phyloP scores from a whole-genome alignment of 176 grass and related monocot genomes.

The Triticum turgidum region DNA sequence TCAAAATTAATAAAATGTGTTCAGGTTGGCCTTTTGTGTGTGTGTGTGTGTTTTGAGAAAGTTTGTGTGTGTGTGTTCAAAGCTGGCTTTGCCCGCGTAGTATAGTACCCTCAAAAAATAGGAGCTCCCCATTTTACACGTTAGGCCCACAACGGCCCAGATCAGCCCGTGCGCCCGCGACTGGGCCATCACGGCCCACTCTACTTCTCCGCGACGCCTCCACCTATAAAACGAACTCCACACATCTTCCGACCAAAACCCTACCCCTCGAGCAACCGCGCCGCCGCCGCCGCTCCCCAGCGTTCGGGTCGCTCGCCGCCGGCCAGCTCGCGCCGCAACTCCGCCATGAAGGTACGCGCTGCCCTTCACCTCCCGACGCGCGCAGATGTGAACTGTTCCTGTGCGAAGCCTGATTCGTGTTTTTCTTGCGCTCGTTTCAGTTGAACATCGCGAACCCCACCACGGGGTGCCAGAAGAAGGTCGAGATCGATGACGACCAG shows the following conservation, averaged over 20 bases:
- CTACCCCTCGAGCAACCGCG: constrained; percentile 42
- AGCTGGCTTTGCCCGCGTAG: too few species aligned
- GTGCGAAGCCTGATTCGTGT: constrained; percentile 4
- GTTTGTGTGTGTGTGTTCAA: too few species aligned
- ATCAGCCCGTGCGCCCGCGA: neutral
- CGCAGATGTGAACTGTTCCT: neutral
- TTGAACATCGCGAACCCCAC: constrained; percentile 89
- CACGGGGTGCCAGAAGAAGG: constrained; percentile 98
- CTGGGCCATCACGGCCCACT: neutral
- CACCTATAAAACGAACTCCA: neutral
- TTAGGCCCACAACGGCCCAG: neutral
- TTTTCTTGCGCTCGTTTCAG: constrained; percentile 36
- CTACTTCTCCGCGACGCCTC: neutral
- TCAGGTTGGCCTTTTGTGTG: too few species aligned
- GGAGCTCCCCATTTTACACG: too few species aligned
- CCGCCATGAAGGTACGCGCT: constrained; percentile 55
- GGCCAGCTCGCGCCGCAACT: constrained; percentile 24
- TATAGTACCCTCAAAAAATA: too few species aligned
- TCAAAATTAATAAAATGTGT: too few species aligned
- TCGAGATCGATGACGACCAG: constrained; percentile 96
- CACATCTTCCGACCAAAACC: constrained; percentile 19
- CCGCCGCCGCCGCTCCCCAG: constrained; percentile 1
- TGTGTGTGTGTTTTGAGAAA: too few species aligned
- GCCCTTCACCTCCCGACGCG: neutral
- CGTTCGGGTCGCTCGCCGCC: neutral